Evolutionary conservation across 1,284 basidiomycete species (phyloP), one percentile per base, ranked within the genome.

Genomic region (Ceratobasidium sp.): DNA sequence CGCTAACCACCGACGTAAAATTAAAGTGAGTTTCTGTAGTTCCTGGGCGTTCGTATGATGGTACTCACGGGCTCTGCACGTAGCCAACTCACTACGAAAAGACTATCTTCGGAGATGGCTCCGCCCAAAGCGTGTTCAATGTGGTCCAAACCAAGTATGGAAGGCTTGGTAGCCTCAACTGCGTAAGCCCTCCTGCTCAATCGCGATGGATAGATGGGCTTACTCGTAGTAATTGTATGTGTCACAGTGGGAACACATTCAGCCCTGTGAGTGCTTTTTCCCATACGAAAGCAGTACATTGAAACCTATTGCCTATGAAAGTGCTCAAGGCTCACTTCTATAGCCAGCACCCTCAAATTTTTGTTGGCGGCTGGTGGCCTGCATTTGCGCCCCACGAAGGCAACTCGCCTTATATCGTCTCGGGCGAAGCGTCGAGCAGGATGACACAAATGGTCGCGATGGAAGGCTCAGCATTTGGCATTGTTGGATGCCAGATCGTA

Each of bases 1-100:
- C 28, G 81, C 81, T 13, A 83, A 83, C 71, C 82, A 84, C 76
- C 81, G 82, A 31, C 80, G 82, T 45, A 83, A 84, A 78, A 83
- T 84, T 79, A 84, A 84, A 80, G 83, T 28, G 15, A 28, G 63
- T 28, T 28, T n/a, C 26, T 15, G 13, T 47, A 17, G 20, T 65
- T n/a, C 26, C 8, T 26, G 8, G 23, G 26, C 13, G 28, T 65
- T 23, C 42, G 28, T 7, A 47, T 17, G 8, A 17, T 11, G n/a
- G 20, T n/a, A 26, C 37, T 65, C 17, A 47, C 23, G 17, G 20
- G n/a, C 35, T 28, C n/a, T 26, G 20, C 17, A 23, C 11, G 54
- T 45, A 65, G 63, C 63, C 63, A 15, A 65, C 63, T 20, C 63
- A 65, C 26, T 65, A 65, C 28, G 63, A 83, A 67, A 82, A 82